Evolutionary conservation across 495 filamentous ascomycete species (phyloP).

Genomic region (Bombardia bombarda): DNA sequence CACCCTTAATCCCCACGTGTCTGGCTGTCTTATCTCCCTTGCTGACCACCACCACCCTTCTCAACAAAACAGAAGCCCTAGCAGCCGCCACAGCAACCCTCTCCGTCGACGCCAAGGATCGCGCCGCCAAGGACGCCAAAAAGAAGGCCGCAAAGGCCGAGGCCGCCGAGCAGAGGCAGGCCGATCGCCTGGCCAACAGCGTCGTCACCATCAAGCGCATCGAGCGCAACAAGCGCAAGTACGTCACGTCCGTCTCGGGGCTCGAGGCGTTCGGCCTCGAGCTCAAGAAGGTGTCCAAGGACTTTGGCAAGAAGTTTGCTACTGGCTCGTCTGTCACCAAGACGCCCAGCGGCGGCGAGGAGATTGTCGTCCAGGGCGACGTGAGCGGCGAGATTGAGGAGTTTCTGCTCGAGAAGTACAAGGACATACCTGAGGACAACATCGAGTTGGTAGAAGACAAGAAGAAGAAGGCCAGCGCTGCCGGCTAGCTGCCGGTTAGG

Average conservation of each 20-base stretch:
- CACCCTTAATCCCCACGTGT: not conserved
- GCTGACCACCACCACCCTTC: not conserved
- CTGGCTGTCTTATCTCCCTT: not conserved
- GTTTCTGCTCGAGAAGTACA: constrained; percentile 78
- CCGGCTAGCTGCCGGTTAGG: not conserved
- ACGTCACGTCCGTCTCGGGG: constrained; percentile 81
- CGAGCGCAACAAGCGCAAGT: constrained; percentile 96
- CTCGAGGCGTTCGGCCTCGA: constrained; percentile 87
- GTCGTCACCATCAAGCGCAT: constrained; percentile 92
- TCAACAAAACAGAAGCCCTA: constrained; percentile 55
- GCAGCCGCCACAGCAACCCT: constrained; percentile 75
- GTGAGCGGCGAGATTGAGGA: constrained; percentile 91
- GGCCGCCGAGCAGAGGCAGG: constrained; percentile 69
- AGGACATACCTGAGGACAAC: constrained; percentile 82
- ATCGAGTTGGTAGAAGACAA: constrained; percentile 90
- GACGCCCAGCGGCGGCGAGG: constrained; percentile 74
- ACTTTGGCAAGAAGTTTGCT: constrained; percentile 87
- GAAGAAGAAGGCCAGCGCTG: constrained; percentile 59
- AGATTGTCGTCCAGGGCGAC: constrained; percentile 97
- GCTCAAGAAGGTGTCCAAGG: constrained; percentile 82
- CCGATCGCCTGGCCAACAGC: constrained; percentile 64
- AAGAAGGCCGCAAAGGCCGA: constrained; percentile 88
- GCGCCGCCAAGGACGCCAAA: constrained; percentile 84
- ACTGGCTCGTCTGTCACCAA: constrained; percentile 92
- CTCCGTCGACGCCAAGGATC: constrained; percentile 80